Evolutionary conservation across 1,284 basidiomycete species (phyloP).

Genomic region (Rhodofomes roseus): DNA sequence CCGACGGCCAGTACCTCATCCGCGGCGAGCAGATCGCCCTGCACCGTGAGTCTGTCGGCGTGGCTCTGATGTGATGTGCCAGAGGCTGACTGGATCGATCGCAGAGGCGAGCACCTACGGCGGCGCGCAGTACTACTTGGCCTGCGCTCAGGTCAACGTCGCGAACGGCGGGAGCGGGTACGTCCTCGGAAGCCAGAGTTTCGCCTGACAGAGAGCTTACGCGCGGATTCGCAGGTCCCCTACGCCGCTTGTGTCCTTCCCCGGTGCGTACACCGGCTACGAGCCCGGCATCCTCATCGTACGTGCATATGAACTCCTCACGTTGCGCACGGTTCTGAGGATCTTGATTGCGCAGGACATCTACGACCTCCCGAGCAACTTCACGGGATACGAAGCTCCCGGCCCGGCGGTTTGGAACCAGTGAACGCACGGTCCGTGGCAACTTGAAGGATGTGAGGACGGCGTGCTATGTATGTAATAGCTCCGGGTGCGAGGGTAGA

Average conservation of each 20-base stretch:
- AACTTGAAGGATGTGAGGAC: no score
- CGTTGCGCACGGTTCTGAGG: neutral
- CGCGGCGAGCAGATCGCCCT: conserved; percentile 53
- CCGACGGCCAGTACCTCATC: conserved; percentile 44
- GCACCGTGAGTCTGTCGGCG: conserved; percentile 37
- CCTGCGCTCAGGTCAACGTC: conserved; percentile 31
- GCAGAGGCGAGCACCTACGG: conserved; percentile 31
- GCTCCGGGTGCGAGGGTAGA: no score
- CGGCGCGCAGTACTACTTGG: conserved; percentile 29
- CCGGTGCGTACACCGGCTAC: conserved; percentile 34
- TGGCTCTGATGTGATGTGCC: conserved; percentile 4
- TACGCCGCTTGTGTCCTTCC: conserved; percentile 31
- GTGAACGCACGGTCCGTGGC: no score
- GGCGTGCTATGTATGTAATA: no score
- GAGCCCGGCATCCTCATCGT: conserved; percentile 2
- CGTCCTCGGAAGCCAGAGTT: neutral
- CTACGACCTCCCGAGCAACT: conserved; percentile 22
- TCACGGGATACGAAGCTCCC: conserved; percentile 10
- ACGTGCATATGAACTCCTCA: neutral
- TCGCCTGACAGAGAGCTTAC: neutral
- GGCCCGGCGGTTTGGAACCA: conserved; percentile 3
- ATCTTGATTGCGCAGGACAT: conserved; percentile 21
- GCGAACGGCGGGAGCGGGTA: conserved; percentile 30
- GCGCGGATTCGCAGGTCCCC: conserved; percentile 19
- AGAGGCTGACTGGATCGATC: conserved; percentile 27